phyloP scores from a whole-genome alignment of 208 protist species.

The Plasmodiophora brassicae region DNA sequence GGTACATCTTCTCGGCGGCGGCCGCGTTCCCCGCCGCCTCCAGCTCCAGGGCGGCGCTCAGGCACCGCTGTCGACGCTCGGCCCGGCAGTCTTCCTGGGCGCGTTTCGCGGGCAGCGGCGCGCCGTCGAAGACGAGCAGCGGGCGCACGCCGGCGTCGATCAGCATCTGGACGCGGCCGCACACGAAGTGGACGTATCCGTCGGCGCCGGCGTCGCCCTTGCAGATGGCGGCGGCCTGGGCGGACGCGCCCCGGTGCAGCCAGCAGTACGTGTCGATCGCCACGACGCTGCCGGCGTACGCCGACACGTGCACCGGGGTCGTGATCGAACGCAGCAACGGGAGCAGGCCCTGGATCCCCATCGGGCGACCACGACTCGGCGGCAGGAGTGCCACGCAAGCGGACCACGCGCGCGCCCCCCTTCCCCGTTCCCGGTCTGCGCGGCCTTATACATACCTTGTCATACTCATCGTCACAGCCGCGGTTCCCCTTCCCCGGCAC shows the following conservation, averaged over 20 bases:
- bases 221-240: slow-evolving; percentile 54
- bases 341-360: slow-evolving; percentile 71
- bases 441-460: too few relatives aligned
- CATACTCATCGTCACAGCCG: too few relatives aligned
- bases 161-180: slow-evolving; percentile 68
- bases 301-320: slow-evolving; percentile 51
- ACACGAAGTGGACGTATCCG: slow-evolving; percentile 60
- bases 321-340: slow-evolving; percentile 55
- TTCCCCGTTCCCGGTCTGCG: too few relatives aligned
- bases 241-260: slow-evolving; percentile 67
- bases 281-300: slow-evolving; percentile 62
- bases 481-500: too few relatives aligned
- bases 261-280: slow-evolving; percentile 76
- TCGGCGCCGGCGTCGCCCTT: not conserved
- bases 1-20: slow-evolving; percentile 62
- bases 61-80: not conserved
- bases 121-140: slow-evolving; percentile 85
- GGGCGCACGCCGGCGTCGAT: slow-evolving; percentile 61
- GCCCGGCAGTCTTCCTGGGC: slow-evolving; percentile 67
- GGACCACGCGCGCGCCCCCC: too few relatives aligned
- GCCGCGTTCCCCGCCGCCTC: slow-evolving; percentile 51
- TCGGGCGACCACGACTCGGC: slow-evolving; percentile 30
- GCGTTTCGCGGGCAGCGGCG: slow-evolving; percentile 69
- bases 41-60: slow-evolving; percentile 20
- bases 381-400: too few relatives aligned